Conservation (phyloP, 1,284 basidiomycete species). For the Agroathelia rolfsii region DNA sequence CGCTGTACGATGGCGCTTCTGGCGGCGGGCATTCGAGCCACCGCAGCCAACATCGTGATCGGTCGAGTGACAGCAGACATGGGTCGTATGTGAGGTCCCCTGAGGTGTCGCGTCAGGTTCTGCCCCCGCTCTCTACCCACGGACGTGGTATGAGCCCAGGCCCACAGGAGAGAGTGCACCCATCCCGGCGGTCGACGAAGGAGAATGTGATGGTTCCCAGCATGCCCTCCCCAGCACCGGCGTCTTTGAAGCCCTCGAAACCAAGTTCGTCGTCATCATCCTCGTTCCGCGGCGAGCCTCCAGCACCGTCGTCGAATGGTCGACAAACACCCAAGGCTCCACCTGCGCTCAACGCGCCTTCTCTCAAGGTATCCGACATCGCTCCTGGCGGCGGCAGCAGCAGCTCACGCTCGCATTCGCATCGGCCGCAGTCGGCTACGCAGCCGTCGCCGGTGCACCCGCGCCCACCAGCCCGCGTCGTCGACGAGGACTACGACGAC, state of each 20-base stretch:
- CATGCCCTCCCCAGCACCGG: slow-evolving; percentile 11
- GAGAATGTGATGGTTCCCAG: no score
- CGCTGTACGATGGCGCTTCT: no score
- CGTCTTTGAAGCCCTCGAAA: slow-evolving; percentile 14
- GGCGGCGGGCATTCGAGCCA: no score
- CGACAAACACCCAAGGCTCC: slow-evolving; percentile 25
- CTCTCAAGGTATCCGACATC: slow-evolving; percentile 25
- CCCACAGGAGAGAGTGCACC: slow-evolving; percentile 18
- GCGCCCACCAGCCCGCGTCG: slow-evolving; percentile 46
- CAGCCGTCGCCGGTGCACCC: slow-evolving; percentile 60
- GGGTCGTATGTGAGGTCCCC: no score
- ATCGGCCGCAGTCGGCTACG: slow-evolving; percentile 49
- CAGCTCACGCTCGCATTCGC: slow-evolving; percentile 47
- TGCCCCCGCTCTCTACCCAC: slow-evolving; percentile 36
- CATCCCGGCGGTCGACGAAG: slow-evolving; percentile 18
- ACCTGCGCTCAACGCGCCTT: slow-evolving; percentile 27
- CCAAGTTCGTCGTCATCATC: slow-evolving; percentile 17
- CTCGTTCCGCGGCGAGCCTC: slow-evolving; percentile 12
- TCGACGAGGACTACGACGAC: slow-evolving; percentile 81
- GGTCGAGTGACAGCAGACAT: no score
- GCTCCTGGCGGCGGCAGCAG: slow-evolving; percentile 29
- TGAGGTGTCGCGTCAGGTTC: slow-evolving; percentile 33
- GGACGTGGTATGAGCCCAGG: slow-evolving; percentile 23
- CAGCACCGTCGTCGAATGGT: slow-evolving; percentile 16
- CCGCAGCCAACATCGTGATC: no score